phyloP scores from a whole-genome alignment of 768 basidiomycete genomes.

The Pleurotus pulmonarius region DNA sequence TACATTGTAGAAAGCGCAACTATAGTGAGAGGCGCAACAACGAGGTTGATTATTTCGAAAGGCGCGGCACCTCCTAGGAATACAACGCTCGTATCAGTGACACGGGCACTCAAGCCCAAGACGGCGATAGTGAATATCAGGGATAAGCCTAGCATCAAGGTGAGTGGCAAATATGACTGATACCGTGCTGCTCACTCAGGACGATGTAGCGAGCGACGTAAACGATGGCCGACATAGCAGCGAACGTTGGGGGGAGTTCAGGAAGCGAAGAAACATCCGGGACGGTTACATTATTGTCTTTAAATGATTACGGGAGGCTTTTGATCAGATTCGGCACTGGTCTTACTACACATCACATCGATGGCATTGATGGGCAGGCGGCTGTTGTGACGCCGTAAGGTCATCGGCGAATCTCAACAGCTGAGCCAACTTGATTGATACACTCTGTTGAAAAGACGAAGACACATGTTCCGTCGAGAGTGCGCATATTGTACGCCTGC shows the following conservation, averaged over 20 bases:
- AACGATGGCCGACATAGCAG: neutral
- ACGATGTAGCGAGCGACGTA: conserved; percentile 2
- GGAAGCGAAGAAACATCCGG: neutral
- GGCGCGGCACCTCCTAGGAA: neutral
- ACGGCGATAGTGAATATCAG: neutral
- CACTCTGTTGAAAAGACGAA: too few species aligned
- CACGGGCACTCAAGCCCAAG: neutral
- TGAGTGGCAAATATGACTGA: neutral
- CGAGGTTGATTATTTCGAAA: neutral
- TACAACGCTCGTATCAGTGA: neutral
- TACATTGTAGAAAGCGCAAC: neutral
- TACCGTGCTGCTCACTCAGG: neutral
- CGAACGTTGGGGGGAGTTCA: neutral
- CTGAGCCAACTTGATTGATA: too few species aligned
- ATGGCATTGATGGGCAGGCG: too few species aligned
- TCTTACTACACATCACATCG: too few species aligned
- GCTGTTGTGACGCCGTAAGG: too few species aligned
- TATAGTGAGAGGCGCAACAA: neutral
- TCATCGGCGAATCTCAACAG: too few species aligned
- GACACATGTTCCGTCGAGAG: too few species aligned
- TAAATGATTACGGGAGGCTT: too few species aligned
- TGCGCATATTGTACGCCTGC: too few species aligned
- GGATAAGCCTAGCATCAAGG: neutral
- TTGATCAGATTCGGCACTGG: too few species aligned
- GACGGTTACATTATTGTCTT: neutral